Evolutionary conservation across 1,284 basidiomycete species (phyloP).

Genomic region (Papiliotrema fonsecae): DNA sequence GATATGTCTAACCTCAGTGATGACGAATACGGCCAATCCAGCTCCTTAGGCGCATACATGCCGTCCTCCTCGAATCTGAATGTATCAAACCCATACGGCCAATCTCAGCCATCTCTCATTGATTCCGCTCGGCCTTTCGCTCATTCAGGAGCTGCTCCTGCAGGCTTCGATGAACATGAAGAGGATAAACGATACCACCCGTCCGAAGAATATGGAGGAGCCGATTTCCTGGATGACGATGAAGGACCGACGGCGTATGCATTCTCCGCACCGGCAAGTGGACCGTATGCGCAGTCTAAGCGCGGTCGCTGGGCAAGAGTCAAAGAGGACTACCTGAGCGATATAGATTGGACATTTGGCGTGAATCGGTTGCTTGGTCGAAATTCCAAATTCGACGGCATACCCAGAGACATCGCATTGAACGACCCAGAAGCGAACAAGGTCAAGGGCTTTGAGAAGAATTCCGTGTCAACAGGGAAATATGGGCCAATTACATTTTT

Average conservation of each 20-base stretch:
- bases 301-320: constrained; percentile 32
- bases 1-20: too few species aligned
- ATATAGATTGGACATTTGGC: constrained; percentile 46
- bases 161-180: constrained; percentile 26
- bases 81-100: constrained; percentile 16
- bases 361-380: constrained; percentile 37
- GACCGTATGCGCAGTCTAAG: constrained; percentile 22
- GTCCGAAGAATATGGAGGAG: constrained; percentile 16
- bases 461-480: constrained; percentile 92
- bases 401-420: constrained; percentile 57
- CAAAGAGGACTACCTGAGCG: constrained; percentile 39
- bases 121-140: constrained; percentile 37
- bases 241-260: constrained; percentile 40
- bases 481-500: constrained; percentile 86
- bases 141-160: constrained; percentile 30
- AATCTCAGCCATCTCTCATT: constrained; percentile 25
- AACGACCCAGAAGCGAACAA: constrained; percentile 59
- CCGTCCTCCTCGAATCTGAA: constrained; percentile 25
- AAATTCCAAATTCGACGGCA: constrained; percentile 41
- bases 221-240: constrained; percentile 41
- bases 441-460: constrained; percentile 62
- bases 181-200: constrained; percentile 14
- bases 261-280: constrained; percentile 28
- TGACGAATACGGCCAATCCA: constrained; percentile 36
- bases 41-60: constrained; percentile 31